Base-by-base conservation (phyloP, 495 filamentous ascomycete genomes). In the Penicillium odoratum region DNA sequence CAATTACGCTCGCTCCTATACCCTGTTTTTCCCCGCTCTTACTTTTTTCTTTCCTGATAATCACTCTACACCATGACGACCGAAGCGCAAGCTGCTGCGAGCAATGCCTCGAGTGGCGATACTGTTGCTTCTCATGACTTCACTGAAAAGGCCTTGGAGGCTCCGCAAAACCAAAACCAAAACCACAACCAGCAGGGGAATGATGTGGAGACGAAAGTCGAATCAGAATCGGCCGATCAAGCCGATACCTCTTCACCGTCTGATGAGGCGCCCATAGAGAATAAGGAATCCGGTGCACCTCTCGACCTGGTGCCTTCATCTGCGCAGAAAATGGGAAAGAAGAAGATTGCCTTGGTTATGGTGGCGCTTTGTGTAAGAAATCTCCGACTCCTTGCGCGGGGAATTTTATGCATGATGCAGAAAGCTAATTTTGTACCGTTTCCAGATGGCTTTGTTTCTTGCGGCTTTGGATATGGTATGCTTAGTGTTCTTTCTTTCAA, bases 381-480 rank as follows among this genome's bases (percentile, higher is more conserved):
- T 48, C 28, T 13, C 33, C 33, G 26, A 18, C 21, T 15, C 48
- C 30, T 38, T 10, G 26, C 42, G 36, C 33, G 42, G 47, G 16
- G 29, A 49, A 45, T 44, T 44, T 44, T n/a, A 21, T 44, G n/a
- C 42, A 44, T 21, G 7, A 8, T 21, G 21, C 45, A 10, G 8
- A 28, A 52, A 53, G 54, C 57, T 67, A 63, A 66, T 28, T 52
- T 21, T 43, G 7, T 9, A 51, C 21, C 21, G 21, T 21, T 59
- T 67, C 8, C 59, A 81, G 79, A 67, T 82, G 56, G 78, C 75
- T 29, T 57, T 81, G 7, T 83, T 83, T 57, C 72, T 83, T 34
- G 81, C 81, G 4, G 81, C 81, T 55, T 67, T 83, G 31, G 81
- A 83, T 58, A 81, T 80, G 69, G 78, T 81, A 70, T 47, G 66